phyloP scores from a whole-genome alignment of 768 basidiomycete species.

The Amanita subjunquillea region DNA sequence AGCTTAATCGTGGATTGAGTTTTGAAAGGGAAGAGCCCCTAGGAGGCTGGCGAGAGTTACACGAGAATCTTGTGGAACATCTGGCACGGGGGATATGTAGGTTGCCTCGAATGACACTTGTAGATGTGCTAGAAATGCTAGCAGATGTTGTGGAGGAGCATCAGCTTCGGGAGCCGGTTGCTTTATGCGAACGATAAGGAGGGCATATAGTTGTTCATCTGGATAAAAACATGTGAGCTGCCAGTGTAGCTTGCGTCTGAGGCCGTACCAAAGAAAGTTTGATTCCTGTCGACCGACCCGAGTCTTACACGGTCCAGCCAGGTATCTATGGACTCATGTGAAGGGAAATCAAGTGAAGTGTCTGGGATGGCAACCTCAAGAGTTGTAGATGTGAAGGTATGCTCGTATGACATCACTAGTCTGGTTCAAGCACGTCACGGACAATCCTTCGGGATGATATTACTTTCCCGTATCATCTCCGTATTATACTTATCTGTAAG shows the following conservation, averaged over 20 bases:
- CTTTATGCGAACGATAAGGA: conserved; percentile 46
- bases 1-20: conserved; percentile 23
- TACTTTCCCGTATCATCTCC: too few species aligned
- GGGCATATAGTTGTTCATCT: conserved; percentile 48
- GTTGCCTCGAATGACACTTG: conserved; percentile 77
- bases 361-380: conserved; percentile 60
- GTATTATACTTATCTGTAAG: too few species aligned
- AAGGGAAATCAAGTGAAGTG: conserved; percentile 51
- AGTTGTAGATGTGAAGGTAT: conserved; percentile 46
- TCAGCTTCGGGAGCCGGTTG: conserved; percentile 35
- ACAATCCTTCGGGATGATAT: too few species aligned
- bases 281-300: conserved; percentile 38
- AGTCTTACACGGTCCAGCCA: conserved; percentile 44
- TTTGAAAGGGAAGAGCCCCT: conserved; percentile 38
- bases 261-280: conserved; percentile 67
- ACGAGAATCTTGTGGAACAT: conserved; percentile 21
- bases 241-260: conserved; percentile 5
- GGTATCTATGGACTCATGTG: conserved; percentile 30
- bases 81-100: conserved; percentile 52
- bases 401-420: conserved; percentile 40
- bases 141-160: conserved; percentile 33
- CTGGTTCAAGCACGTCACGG: too few species aligned
- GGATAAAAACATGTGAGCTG: conserved; percentile 14
- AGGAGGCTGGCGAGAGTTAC: conserved; percentile 39
- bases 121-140: conserved; percentile 55